Percentiles rank a stretch among this genome's conserved stretches.
Evolutionary conservation across 441 rosid genomes (phyloP).

Genomic region (Omphalea diandra): DNA sequence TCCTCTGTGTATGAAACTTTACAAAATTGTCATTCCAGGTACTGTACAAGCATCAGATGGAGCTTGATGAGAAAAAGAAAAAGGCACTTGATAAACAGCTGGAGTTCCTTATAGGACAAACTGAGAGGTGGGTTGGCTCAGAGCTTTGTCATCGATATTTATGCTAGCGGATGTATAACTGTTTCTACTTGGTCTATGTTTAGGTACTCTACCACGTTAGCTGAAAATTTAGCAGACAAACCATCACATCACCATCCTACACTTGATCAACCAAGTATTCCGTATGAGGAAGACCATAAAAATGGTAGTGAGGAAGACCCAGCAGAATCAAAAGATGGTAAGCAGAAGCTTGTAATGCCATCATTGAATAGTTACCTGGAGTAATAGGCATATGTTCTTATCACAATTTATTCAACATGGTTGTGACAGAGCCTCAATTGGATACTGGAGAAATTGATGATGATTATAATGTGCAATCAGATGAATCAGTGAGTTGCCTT

Average conservation of each 20-base stretch:
- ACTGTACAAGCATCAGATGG: slow-evolving; percentile 95
- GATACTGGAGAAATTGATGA: slow-evolving; percentile 45
- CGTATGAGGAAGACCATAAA: slow-evolving; percentile 39
- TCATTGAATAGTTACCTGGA: slow-evolving; percentile 16
- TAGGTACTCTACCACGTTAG: slow-evolving; percentile 99
- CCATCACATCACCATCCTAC: slow-evolving; percentile 41
- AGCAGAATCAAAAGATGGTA: slow-evolving; percentile 48
- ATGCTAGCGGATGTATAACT: slow-evolving; percentile 13
- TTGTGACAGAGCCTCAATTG: slow-evolving; percentile 41
- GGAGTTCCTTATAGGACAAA: slow-evolving; percentile 96
- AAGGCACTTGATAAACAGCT: slow-evolving; percentile 98
- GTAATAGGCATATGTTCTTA: slow-evolving; percentile 16
- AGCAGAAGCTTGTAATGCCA: slow-evolving; percentile 29
- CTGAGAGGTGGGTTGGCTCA: slow-evolving; percentile 99
- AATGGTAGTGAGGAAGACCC: slow-evolving; percentile 34
- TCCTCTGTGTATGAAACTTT: slow-evolving; percentile 11
- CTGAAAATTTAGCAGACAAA: slow-evolving; percentile 88
- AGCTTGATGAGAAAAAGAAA: slow-evolving; percentile 94
- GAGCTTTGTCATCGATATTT: not conserved
- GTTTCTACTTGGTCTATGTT: slow-evolving; percentile 17
- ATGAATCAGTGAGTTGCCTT: slow-evolving; percentile 63
- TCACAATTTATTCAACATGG: slow-evolving; percentile 7
- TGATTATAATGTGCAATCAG: slow-evolving; percentile 63
- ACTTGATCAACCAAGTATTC: slow-evolving; percentile 29
- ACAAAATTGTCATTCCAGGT: slow-evolving; percentile 49